Conservation (phyloP, 73 alveolate species). For the Paraurostyla sp. region DNA sequence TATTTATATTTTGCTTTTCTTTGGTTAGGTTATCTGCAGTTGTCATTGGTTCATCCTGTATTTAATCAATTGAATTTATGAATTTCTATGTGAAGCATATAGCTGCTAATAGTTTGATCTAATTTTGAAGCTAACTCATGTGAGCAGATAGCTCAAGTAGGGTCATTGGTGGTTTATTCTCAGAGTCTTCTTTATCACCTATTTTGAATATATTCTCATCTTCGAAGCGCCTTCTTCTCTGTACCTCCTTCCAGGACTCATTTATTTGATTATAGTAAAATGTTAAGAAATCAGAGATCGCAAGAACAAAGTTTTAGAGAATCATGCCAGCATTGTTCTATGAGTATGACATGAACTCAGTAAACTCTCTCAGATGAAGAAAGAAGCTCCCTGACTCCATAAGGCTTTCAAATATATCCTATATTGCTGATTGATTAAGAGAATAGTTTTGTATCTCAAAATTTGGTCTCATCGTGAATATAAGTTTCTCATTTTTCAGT, state of each 20-base stretch:
- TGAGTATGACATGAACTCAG: conserved; percentile 19
- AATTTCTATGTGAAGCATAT: conserved; percentile 33
- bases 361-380: conserved; percentile 32
- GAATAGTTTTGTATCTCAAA: neutral
- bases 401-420: neutral
- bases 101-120: conserved; percentile 9
- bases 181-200: neutral
- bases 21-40: too few relatives aligned
- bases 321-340: conserved; percentile 26
- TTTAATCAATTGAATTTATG: neutral
- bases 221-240: neutral
- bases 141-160: conserved; percentile 9
- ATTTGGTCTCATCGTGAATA: conserved; percentile 2
- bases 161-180: neutral
- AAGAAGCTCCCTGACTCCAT: conserved; percentile 10
- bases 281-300: conserved; percentile 18
- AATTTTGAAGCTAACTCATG: neutral
- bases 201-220: neutral
- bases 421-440: neutral
- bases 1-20: neutral
- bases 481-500: neutral
- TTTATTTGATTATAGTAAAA: conserved; percentile 29
- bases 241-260: neutral
- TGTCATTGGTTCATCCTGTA: too few relatives aligned
- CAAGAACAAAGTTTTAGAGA: neutral